Evolutionary conservation across 139 green algal genomes (phyloP).

Genomic region (Raphidocelis subcapitata): DNA sequence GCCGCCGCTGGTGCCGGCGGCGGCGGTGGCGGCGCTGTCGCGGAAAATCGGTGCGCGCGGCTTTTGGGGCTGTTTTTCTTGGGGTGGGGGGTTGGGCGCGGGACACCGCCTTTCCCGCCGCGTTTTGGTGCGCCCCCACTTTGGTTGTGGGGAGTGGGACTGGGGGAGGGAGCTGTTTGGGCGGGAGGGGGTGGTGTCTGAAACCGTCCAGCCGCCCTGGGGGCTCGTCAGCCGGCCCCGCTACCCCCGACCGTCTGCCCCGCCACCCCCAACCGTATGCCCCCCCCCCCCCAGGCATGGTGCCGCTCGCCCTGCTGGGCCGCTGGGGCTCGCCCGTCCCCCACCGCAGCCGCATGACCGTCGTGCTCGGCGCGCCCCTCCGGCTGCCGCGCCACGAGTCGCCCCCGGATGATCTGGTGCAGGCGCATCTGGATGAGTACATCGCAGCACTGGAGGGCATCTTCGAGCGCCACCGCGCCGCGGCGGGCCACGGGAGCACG

Average conservation of each 20-base stretch:
- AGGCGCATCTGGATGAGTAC: constrained; percentile 46
- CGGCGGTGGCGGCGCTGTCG: not conserved
- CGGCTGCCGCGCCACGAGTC: constrained; percentile 42
- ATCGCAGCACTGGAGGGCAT: constrained; percentile 40
- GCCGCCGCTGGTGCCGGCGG: constrained; percentile 38
- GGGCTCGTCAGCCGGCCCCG: too few relatives aligned
- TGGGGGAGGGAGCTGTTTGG: too few relatives aligned
- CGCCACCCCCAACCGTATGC: not conserved
- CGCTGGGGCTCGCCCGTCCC: constrained; percentile 46
- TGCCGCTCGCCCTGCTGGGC: constrained; percentile 61
- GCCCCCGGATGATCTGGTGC: constrained; percentile 43
- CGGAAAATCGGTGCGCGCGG: not conserved
- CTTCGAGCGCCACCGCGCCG: constrained; percentile 49
- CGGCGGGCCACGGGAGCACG: constrained; percentile 39
- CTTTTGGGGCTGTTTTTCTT: too few relatives aligned
- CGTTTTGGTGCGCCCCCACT: too few relatives aligned
- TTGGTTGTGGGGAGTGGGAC: too few relatives aligned
- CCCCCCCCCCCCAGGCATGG: constrained; percentile 20
- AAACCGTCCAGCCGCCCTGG: too few relatives aligned
- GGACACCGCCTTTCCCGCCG: too few relatives aligned
- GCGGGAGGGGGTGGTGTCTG: too few relatives aligned
- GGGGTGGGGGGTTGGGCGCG: too few relatives aligned
- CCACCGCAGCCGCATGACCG: constrained; percentile 35
- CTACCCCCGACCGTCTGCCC: too few relatives aligned
- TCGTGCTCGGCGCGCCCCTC: constrained; percentile 63